A percentile compares a stretch with the other conserved stretches of the same genome.
Evolutionary conservation across 345 rosid genomes (phyloP).

Genomic region (Excoecaria cochinchinensis): DNA sequence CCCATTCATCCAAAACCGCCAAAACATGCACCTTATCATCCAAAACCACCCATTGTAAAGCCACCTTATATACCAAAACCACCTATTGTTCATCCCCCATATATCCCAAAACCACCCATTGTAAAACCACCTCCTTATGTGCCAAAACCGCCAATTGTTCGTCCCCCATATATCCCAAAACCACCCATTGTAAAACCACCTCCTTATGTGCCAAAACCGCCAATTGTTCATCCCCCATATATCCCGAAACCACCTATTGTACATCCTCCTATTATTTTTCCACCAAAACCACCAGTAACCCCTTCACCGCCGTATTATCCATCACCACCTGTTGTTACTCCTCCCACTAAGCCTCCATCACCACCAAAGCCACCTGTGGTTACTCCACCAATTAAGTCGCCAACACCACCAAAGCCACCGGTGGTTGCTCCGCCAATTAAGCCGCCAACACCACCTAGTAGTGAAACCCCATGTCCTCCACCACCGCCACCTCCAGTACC

Average conservation of each 20-base stretch:
- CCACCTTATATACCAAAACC: slow-evolving; percentile 26
- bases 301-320: slow-evolving; percentile 1
- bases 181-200: slow-evolving; percentile 29
- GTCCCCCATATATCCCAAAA: background rate
- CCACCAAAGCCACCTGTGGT: slow-evolving; percentile 19
- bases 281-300: slow-evolving; percentile 1
- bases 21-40: slow-evolving; percentile 16
- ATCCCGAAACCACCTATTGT: slow-evolving; percentile 16
- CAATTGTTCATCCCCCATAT: slow-evolving; percentile 12
- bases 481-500: slow-evolving; percentile 34
- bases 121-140: slow-evolving; percentile 20
- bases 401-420: slow-evolving; percentile 15
- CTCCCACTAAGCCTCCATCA: background rate
- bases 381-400: background rate
- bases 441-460: background rate
- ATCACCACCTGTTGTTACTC: slow-evolving; percentile 14
- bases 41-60: slow-evolving; percentile 25
- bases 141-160: slow-evolving; percentile 19
- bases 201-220: slow-evolving; percentile 18
- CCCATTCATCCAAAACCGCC: no score
- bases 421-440: slow-evolving; percentile 7
- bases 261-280: background rate
- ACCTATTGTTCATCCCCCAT: slow-evolving; percentile 17
- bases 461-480: background rate
- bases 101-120: slow-evolving; percentile 24